Evolutionary conservation across 805 yeast genomes (phyloP), one percentile per base, ranked within the genome.

Genomic region (Kurtzmaniella fragi): DNA sequence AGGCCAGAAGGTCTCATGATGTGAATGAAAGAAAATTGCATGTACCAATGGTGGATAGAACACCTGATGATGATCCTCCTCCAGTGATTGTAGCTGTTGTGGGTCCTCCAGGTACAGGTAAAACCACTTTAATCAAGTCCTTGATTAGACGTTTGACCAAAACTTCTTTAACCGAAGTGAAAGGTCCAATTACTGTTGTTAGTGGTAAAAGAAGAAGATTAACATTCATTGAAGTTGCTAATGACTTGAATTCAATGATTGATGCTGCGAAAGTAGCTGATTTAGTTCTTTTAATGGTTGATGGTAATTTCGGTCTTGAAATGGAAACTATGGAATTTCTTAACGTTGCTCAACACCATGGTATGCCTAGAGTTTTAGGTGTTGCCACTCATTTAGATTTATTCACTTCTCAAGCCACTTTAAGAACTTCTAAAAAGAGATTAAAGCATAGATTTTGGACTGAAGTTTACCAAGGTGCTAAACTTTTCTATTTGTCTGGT

Each of bases 311-410:
- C 59, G 99, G 99, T 6, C 80, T 93, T 43, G 99, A 93, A 69
- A 93, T 93, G 99, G 99, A 93, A 64, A 93, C 99, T 7, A 95
- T 93, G 98, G 99, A 93, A 64, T 93, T 93, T 56, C 71, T 93
- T 46, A 95, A 93, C 55, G 77, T 93, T 48, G 95, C 96, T 3
- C 96, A 93, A 52, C 97, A 91, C 56, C 99, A 93, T 61, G 99
- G 99, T 62, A 93, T 93, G 90, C 99, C 99, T 31, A 78, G 96
- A 51, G 95, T 93, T 14, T 70, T 93, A 33, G 99, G 98, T 48
- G 85, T 93, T 8, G 84, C 96, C 5, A 93, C 99, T 0, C 99
- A 93, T 68, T 73, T 95, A 53, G 99, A 93, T 62, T 72, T 93
- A 37, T 93, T 93, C 73, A 90, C 85, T 57, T 82, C 85, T 13